Evolutionary conservation across 192 early-diverging fungal species (phyloP).

Genomic region (Spizellomyces punctatus): DNA sequence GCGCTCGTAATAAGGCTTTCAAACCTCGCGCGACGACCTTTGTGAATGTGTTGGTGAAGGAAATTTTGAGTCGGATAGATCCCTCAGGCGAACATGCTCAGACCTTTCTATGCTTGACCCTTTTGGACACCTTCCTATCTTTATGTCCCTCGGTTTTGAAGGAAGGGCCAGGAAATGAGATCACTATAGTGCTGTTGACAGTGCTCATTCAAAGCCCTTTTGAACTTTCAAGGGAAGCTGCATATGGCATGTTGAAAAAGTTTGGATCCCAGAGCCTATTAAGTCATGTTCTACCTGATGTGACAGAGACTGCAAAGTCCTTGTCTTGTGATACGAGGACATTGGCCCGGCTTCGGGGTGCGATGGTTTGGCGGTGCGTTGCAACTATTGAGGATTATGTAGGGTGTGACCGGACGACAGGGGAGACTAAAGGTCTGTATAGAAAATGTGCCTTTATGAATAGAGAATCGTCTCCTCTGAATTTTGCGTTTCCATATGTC

Average conservation of each 20-base stretch:
- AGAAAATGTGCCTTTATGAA: too few relatives aligned
- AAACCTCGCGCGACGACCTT: background rate
- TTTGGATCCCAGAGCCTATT: too few relatives aligned
- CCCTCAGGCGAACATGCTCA: background rate
- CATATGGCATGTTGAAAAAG: background rate
- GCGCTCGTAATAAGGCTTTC: background rate
- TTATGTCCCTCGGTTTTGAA: background rate
- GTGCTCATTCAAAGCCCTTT: background rate
- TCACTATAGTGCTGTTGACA: background rate
- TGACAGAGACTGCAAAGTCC: background rate
- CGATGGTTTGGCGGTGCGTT: conserved; percentile 10
- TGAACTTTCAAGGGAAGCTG: background rate
- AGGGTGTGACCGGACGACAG: too few relatives aligned
- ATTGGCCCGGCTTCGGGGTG: conserved; percentile 7
- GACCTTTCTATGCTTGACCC: background rate
- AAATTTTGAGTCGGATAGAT: background rate
- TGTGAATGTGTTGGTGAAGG: background rate
- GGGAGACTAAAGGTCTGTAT: too few relatives aligned
- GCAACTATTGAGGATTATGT: background rate
- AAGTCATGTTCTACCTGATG: background rate
- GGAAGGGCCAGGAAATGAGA: background rate
- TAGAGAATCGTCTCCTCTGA: too few relatives aligned
- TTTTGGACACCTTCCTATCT: background rate
- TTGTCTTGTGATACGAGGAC: conserved; percentile 5
- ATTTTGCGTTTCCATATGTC: too few relatives aligned